Base-by-base conservation (phyloP, 352 stramenopile genomes). In the Pythium biforme region DNA sequence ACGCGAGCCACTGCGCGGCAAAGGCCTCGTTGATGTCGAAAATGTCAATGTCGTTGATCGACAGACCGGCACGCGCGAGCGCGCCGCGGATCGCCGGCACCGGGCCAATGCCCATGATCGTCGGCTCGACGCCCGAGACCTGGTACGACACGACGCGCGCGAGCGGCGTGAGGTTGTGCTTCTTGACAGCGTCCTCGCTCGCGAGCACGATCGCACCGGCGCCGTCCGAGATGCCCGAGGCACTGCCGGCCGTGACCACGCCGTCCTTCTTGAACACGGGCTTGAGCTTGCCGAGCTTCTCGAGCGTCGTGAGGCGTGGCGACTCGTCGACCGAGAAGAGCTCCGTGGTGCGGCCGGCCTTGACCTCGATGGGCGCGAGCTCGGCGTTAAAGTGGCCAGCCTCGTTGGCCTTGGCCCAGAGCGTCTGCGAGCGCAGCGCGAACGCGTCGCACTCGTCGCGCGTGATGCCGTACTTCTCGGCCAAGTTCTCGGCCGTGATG, bases 21-120 rank as follows among this genome's bases (percentile, higher is more conserved):
- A 99, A 99, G 11, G 97, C 97, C 82, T 99, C 97, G 75, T 99
- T 99, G 74, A 99, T 98, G 79, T 99, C 97, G 15, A 98, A 81
- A 40, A 98, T 88, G 75, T 99, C 97, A 63, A 99, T 97, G 74
- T 99, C 94, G 22, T 82, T 72, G 46, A 99, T 75, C 39, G 76
- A 78, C 29, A 99, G 77, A 40, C 92, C 91, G 3, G 95, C 92
- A 40, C 83, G 86, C 40, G 83, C 68, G 20, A 99, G 73, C n/a
- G 94, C 96, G 4, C 89, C 77, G 20, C 83, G 82, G 69, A 99
- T 99, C 14, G 97, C 97, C 23, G 92, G 88, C 33, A 98, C 94
- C 14, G 97, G 97, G 17, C 96, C 97, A 70, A 99, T 99, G 34
- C 97, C 97, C 97, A 99, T 99, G 73, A 99, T 98, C 4, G 77